Evolutionary conservation across 352 stramenopile species (phyloP), one percentile per base, ranked within the genome.

Genomic region (Phytophthora fragariaefolia): DNA sequence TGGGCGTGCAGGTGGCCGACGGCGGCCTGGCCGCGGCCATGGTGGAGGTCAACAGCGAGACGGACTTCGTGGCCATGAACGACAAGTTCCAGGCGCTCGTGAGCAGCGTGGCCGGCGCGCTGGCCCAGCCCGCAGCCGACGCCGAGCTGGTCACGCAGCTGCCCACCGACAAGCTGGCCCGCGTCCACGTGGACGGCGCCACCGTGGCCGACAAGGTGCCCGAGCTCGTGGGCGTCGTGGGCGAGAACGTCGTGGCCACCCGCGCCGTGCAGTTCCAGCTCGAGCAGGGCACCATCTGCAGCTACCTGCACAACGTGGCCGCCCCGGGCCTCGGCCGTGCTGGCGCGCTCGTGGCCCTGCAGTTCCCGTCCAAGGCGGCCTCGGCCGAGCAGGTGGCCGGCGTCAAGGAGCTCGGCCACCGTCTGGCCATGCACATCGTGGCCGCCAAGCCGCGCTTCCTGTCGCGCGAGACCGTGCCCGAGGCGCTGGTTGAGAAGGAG

Each of bases 381-480:
- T 73, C 81, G 38, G 63, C 69, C 13, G 82, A 88, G 50, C 77
- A 89, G 69, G 60, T 53, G 26, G 60, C 88, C 34, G 75, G 73
- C 7, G 79, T 97, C 4, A 76, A 90, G 58, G 79, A 89, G 36
- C 75, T 93, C 6, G 96, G 93, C 27, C 97, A 98, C 68, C 96
- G 91, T 64, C 73, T 99, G 43, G 96, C 95, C 20, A 99, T 99
- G 96, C 96, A 99, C 76, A 87, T 98, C 58, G 96, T 98, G 18
- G 96, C 95, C 15, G 93, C 94, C 47, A 96, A 95, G 66, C 95
- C 95, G 47, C 76, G 79, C 17, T 99, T 97, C 77, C 71, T 98
- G 20, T 89, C 87, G 77, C 75, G 85, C n/a, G 85, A 91, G n/a
- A 71, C 67, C 22, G 89, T 98, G 30, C 95, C 96, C 1, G 73